phyloP scores from a whole-genome alignment of 73 alveolate species.

The Tetrahymena thermophila region DNA sequence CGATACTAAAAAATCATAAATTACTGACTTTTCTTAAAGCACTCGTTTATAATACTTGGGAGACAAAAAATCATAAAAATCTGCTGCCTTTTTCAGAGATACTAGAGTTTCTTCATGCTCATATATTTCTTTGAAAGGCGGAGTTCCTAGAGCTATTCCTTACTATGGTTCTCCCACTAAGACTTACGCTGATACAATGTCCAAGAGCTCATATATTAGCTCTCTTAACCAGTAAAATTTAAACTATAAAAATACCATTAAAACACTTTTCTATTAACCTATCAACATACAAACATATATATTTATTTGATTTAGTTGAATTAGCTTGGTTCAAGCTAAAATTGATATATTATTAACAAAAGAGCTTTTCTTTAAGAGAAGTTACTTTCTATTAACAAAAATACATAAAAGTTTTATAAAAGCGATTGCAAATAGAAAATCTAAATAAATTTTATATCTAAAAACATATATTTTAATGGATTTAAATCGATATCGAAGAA shows the following conservation, averaged over 20 bases:
- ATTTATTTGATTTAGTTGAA: not conserved
- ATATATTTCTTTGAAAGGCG: conserved; percentile 30
- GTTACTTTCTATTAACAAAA: not conserved
- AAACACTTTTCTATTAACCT: no score
- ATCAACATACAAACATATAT: no score
- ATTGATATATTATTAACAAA: not conserved
- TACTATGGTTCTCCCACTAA: conserved; percentile 31
- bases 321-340: not conserved
- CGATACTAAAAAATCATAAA: not conserved
- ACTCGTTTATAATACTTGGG: not conserved
- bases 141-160: conserved; percentile 39
- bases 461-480: no score
- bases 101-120: conserved; percentile 43
- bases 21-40: not conserved
- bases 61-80: conserved; percentile 13
- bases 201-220: not conserved
- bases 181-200: conserved; percentile 20
- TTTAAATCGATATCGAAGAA: not conserved
- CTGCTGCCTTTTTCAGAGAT: conserved; percentile 39
- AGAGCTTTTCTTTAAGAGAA: not conserved
- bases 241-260: not conserved
- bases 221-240: not conserved
- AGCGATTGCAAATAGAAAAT: not conserved
- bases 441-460: no score
- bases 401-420: no score